Evolutionary conservation across 2,329 filamentous ascomycete genomes (phyloP).

Genomic region (Penicillium sp.): DNA sequence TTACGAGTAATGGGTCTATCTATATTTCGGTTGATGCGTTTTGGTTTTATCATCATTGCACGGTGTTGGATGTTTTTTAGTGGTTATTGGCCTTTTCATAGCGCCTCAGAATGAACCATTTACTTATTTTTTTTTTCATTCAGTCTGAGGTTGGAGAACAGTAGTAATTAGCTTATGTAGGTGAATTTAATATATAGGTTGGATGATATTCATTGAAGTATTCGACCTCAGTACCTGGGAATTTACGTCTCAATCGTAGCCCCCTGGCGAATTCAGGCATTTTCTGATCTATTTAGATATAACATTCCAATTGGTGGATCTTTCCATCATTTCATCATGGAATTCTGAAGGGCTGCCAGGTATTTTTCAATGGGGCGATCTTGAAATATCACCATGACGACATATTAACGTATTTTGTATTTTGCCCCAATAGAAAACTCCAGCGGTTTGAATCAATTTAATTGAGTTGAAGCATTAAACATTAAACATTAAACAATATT

Average conservation of each 20-base stretch:
- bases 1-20: constrained; percentile 25
- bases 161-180: not conserved
- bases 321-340: too few relatives aligned
- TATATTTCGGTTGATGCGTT: not conserved
- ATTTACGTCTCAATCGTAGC: not conserved
- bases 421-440: not conserved
- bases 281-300: not conserved
- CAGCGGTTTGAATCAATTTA: not conserved
- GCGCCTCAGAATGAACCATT: constrained; percentile 1
- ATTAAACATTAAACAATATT: not conserved
- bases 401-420: not conserved
- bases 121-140: not conserved
- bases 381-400: constrained; percentile 10
- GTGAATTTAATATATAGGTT: not conserved
- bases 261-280: not conserved
- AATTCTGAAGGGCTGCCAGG: not conserved
- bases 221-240: not conserved
- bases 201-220: not conserved
- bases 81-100: not conserved
- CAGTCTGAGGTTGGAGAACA: not conserved
- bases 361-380: not conserved
- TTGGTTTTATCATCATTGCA: not conserved
- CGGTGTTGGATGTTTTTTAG: constrained; percentile 2
- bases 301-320: constrained; percentile 1
- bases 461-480: not conserved